phyloP scores from a whole-genome alignment of 1,284 basidiomycete species.

The Cutaneotrichosporon cyanovorans region DNA sequence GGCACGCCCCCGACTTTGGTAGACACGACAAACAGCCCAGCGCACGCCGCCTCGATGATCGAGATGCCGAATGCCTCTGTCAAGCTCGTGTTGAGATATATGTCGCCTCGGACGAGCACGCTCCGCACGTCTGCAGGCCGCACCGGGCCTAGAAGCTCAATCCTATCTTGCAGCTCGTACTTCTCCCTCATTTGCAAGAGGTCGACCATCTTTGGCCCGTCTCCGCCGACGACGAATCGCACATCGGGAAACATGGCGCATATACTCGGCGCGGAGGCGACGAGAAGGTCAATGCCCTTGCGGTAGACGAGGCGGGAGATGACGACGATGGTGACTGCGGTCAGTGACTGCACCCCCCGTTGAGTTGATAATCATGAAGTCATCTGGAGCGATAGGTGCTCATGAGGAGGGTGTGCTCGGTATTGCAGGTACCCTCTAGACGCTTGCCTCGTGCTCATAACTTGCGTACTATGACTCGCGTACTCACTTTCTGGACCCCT shows the following conservation, averaged over 20 bases:
- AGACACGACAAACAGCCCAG: conserved; percentile 88
- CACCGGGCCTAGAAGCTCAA: conserved; percentile 78
- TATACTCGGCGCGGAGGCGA: conserved; percentile 82
- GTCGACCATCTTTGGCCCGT: conserved; percentile 92
- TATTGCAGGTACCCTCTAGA: no score
- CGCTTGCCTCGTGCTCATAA: no score
- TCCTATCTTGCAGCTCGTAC: conserved; percentile 77
- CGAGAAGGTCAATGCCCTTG: conserved; percentile 92
- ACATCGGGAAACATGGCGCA: conserved; percentile 77
- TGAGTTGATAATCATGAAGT: no score
- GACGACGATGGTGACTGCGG: conserved; percentile 80
- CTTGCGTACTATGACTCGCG: no score
- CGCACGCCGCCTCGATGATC: conserved; percentile 90
- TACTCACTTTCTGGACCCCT: conserved; percentile 54
- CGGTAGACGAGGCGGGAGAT: conserved; percentile 93
- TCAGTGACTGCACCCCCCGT: no score
- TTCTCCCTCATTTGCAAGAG: conserved; percentile 94
- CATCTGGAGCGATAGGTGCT: no score
- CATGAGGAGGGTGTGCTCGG: no score
- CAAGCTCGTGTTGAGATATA: conserved; percentile 91
- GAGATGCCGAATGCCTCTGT: conserved; percentile 97
- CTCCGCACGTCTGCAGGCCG: conserved; percentile 70
- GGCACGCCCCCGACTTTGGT: conserved; percentile 93
- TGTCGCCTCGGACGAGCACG: conserved; percentile 75
- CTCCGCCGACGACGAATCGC: conserved; percentile 82